phyloP scores from a whole-genome alignment of 441 rosid species.

The Euphorbia schlechtendalii region DNA sequence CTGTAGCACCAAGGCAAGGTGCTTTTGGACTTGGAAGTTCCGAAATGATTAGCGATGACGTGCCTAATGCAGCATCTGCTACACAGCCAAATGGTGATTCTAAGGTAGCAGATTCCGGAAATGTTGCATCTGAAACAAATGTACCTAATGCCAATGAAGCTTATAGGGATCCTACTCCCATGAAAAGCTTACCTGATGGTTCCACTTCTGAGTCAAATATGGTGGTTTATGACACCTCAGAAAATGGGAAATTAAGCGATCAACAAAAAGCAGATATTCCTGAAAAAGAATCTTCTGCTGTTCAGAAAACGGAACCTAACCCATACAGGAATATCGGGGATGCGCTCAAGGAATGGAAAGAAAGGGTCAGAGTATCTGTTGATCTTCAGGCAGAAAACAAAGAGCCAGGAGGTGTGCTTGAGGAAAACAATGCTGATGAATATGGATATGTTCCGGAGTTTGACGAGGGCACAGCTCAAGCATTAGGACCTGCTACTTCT shows the following conservation, averaged over 20 bases:
- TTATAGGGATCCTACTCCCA: constrained; percentile 42
- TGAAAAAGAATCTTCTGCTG: constrained; percentile 38
- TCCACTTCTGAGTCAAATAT: constrained; percentile 46
- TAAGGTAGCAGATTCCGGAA: constrained; percentile 43
- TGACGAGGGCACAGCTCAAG: constrained; percentile 79
- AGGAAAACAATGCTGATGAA: constrained; percentile 71
- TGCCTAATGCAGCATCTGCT: constrained; percentile 50
- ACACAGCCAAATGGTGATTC: constrained; percentile 47
- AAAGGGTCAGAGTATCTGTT: constrained; percentile 67
- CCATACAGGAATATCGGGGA: constrained; percentile 82
- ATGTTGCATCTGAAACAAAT: constrained; percentile 46
- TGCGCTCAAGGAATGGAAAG: constrained; percentile 89
- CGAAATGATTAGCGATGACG: constrained; percentile 29
- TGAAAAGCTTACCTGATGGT: constrained; percentile 45
- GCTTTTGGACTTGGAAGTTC: constrained; percentile 38
- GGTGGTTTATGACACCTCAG: constrained; percentile 44
- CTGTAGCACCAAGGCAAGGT: constrained; percentile 33
- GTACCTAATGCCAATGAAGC: constrained; percentile 39
- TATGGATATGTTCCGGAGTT: constrained; percentile 69
- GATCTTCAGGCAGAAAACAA: constrained; percentile 51
- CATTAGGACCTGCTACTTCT: constrained; percentile 82
- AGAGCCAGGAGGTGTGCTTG: constrained; percentile 48
- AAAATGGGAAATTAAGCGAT: constrained; percentile 49
- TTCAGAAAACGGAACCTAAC: constrained; percentile 53
- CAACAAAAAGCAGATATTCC: constrained; percentile 36